Base-by-base conservation (phyloP, 2,329 filamentous ascomycete species). In the Colletotrichum falcatum region DNA sequence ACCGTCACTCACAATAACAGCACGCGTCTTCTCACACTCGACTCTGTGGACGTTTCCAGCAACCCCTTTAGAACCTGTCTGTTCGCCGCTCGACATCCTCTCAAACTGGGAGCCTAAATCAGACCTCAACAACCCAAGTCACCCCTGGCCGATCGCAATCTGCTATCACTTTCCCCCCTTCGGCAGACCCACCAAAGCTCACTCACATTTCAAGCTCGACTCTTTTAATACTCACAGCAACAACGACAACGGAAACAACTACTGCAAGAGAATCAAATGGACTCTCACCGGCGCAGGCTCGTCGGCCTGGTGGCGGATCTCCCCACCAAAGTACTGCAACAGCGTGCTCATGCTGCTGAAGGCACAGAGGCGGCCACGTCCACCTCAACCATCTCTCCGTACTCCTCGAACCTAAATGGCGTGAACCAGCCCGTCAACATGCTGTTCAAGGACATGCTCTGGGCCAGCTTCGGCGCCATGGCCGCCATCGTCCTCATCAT, bases 391-490 rank as follows among this genome's bases (percentile, higher is more conserved):
- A 87, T 90, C 69, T 83, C 85, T 18, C 85, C 87, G 23, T 91
- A 85, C 77, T 83, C 85, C 74, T 85, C 84, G 39, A 83, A 82
- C 56, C 83, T 91, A 71, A 87, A 86, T 74, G 89, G 89, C 65
- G 89, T 91, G 73, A 87, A 90, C 74, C 88, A 90, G 76, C 74
- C 80, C 1, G 81, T 85, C 74, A 90, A 91, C 77, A 78, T 88
- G 73, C 74, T 88, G 16, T 88, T 90, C 76, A 86, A 83, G 75
- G 83, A 90, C 73, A 79, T 83, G 48, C 76, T 91, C 16, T 91
- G 89, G 89, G 89, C 86, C 85, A 89, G 82, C 60, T 76, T 91
- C 66, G 89, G 89, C 23, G 83, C 85, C 66, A 79, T 89, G 65
- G 88, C 82, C 55, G 76, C 90, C 61, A 73, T 86, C 37, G 82